Evolutionary conservation across 2,329 filamentous ascomycete species (phyloP).

Genomic region (Stagonosporopsis cucurbitacearum): DNA sequence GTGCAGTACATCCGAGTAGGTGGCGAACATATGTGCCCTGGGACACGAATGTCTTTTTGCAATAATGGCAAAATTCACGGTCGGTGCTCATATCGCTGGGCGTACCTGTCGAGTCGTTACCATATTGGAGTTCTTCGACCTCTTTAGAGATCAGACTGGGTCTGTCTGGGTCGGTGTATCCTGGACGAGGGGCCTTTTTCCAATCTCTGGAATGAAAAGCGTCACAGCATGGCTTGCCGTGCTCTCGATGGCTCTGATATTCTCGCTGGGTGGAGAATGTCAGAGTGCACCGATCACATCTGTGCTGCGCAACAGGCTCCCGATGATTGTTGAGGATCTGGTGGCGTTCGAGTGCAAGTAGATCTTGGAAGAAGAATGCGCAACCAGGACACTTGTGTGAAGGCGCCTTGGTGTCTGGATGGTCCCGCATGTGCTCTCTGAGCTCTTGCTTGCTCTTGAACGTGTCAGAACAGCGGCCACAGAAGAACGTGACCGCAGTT

Average conservation of each 20-base stretch:
- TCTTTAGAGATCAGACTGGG: constrained; percentile 4
- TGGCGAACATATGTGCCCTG: constrained; percentile 26
- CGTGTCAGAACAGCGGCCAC: constrained; percentile 25
- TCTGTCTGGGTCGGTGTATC: constrained; percentile 22
- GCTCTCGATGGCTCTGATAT: constrained; percentile 22
- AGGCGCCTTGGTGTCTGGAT: constrained; percentile 13
- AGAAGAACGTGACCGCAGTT: constrained; percentile 10
- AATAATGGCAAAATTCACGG: constrained; percentile 24
- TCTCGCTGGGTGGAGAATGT: constrained; percentile 16
- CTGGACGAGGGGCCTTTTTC: constrained; percentile 3
- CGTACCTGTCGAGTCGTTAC: constrained; percentile 8
- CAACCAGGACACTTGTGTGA: constrained; percentile 22
- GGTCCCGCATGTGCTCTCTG: constrained; percentile 20
- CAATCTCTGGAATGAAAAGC: constrained; percentile 7
- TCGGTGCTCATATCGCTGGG: constrained; percentile 14
- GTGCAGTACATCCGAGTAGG: constrained; percentile 27
- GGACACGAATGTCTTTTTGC: constrained; percentile 30
- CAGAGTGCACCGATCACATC: constrained; percentile 22
- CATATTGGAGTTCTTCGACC: constrained; percentile 5
- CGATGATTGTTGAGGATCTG: not conserved
- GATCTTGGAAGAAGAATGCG: constrained; percentile 22
- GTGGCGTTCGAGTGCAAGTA: constrained; percentile 31
- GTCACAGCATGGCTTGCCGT: constrained; percentile 24
- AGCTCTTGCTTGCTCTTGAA: constrained; percentile 26
- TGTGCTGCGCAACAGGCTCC: not conserved